Conservation (phyloP, 2,329 filamentous ascomycete species). For the Xylaria multiplex region DNA sequence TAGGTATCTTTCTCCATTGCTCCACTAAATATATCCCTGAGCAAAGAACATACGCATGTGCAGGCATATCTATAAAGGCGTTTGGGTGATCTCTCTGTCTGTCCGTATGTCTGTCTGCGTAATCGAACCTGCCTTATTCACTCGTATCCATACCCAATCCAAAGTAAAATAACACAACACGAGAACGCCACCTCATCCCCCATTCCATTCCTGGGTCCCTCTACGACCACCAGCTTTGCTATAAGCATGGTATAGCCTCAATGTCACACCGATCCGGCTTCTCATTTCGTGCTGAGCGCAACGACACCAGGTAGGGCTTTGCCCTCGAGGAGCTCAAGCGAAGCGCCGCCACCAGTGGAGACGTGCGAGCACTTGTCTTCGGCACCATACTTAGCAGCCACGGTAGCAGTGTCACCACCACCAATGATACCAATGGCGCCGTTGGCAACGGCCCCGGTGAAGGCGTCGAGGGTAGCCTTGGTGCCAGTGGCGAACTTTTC, state of each 20-base stretch:
- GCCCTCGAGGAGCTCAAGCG: slow-evolving; percentile 94
- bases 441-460: slow-evolving; percentile 79
- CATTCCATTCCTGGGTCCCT: not conserved
- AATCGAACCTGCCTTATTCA: not conserved
- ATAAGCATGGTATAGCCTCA: slow-evolving; percentile 23
- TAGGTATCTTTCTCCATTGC: not conserved
- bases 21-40: not conserved
- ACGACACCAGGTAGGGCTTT: slow-evolving; percentile 95
- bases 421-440: slow-evolving; percentile 99
- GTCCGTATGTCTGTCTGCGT: not conserved
- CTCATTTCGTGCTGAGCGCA: slow-evolving; percentile 84
- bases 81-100: slow-evolving; percentile 3
- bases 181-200: slow-evolving; percentile 7
- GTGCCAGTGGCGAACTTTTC: slow-evolving; percentile 93
- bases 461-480: slow-evolving; percentile 90
- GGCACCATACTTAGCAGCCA: slow-evolving; percentile 95
- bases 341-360: slow-evolving; percentile 94
- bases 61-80: slow-evolving; percentile 21
- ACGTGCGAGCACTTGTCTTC: slow-evolving; percentile 99
- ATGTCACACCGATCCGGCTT: slow-evolving; percentile 28
- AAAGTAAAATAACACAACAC: slow-evolving; percentile 22
- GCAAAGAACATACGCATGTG: slow-evolving; percentile 21
- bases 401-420: slow-evolving; percentile 96
- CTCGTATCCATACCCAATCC: slow-evolving; percentile 3
- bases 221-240: not conserved